Conservation (phyloP, 202 grass and related monocot genomes). For the Dendrocalamus latiflorus region DNA sequence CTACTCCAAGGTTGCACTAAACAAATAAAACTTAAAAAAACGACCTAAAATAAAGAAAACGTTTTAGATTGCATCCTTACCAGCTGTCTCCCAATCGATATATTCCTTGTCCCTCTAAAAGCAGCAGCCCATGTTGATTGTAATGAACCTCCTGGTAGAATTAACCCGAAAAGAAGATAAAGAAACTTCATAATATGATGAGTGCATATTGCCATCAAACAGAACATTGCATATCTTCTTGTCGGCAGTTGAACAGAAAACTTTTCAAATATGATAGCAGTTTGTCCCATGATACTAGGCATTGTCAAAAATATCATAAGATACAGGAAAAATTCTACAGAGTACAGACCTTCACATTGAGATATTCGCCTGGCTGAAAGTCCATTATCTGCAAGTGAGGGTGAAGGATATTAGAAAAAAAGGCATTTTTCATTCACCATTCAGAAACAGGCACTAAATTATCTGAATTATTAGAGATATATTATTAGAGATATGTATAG, state of each 20-base stretch:
- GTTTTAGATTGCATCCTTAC: constrained; percentile 39
- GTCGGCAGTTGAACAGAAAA: not conserved
- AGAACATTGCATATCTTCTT: not conserved
- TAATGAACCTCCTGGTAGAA: constrained; percentile 88
- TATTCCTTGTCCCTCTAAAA: constrained; percentile 91
- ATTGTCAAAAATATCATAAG: not conserved
- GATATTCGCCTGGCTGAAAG: constrained; percentile 97
- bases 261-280: not conserved
- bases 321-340: constrained; percentile 23
- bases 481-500: too few species aligned
- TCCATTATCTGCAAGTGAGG: constrained; percentile 80
- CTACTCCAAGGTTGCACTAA: constrained; percentile 5
- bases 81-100: constrained; percentile 89
- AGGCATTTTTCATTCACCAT: not conserved
- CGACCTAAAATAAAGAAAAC: not conserved
- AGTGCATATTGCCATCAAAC: not conserved
- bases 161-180: constrained; percentile 27
- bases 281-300: not conserved
- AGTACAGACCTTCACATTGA: constrained; percentile 99
- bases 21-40: not conserved
- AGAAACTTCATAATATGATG: not conserved
- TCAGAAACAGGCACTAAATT: not conserved
- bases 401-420: constrained; percentile 27
- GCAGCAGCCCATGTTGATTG: constrained; percentile 92
- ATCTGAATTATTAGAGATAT: too few species aligned